Conservation (phyloP, 78 protist genomes). For the Dictyostelium firmibasis region DNA sequence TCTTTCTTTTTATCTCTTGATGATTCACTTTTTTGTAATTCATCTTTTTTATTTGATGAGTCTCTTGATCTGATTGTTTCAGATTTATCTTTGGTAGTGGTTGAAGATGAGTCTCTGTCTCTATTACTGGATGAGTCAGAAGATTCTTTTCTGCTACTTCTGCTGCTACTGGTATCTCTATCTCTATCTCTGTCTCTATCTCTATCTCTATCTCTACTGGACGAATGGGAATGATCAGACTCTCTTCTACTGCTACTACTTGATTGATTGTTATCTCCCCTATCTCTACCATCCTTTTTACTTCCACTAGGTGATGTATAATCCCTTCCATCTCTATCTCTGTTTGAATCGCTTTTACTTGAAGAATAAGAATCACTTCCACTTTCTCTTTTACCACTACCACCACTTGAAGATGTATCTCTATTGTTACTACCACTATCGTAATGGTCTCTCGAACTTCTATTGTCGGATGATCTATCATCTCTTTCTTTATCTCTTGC, state of each 20-base stretch:
- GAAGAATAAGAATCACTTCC: background rate
- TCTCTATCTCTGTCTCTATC: background rate
- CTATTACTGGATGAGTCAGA: background rate
- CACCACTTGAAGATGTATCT: background rate
- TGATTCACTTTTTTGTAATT: background rate
- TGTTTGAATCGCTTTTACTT: background rate
- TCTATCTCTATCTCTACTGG: background rate
- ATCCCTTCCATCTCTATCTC: background rate
- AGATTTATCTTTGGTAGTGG: background rate
- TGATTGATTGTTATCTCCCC: background rate
- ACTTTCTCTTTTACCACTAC: background rate
- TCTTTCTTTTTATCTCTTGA: background rate
- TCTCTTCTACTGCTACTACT: background rate
- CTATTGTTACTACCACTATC: background rate
- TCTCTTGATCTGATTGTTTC: background rate
- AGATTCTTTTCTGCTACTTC: background rate
- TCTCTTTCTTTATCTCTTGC: conserved; percentile 35
- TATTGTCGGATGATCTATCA: conserved; percentile 17
- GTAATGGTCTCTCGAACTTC: background rate
- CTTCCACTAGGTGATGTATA: background rate
- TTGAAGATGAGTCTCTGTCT: background rate
- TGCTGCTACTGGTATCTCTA: background rate
- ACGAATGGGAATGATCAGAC: background rate
- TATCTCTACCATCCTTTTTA: background rate
- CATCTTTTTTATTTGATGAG: background rate